phyloP scores from a whole-genome alignment of 768 basidiomycete species.

The Holtermanniella nyarrowii region DNA sequence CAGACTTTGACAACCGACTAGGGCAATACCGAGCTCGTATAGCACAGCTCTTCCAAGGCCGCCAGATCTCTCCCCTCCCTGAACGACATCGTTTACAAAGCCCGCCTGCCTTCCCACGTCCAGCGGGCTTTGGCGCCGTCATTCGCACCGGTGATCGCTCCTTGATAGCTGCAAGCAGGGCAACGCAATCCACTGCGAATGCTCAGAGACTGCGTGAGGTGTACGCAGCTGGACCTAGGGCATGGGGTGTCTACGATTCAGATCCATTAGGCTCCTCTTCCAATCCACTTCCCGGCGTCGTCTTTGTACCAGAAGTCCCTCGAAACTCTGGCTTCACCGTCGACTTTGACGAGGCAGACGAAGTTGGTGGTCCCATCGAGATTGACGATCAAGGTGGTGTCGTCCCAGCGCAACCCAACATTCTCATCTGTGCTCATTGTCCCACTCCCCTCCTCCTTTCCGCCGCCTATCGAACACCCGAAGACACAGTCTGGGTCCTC shows the following conservation, averaged over 20 bases:
- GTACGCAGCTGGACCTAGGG: not conserved
- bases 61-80: not conserved
- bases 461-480: slow-evolving; percentile 19
- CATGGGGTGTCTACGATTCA: not conserved
- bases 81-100: not conserved
- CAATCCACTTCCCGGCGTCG: not conserved
- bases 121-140: not conserved
- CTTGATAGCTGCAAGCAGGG: too few relatives aligned
- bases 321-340: slow-evolving; percentile 11
- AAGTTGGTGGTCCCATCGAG: slow-evolving; percentile 17
- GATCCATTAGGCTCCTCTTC: not conserved
- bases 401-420: slow-evolving; percentile 4
- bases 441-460: slow-evolving; percentile 21
- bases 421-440: slow-evolving; percentile 26
- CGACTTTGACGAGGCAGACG: slow-evolving; percentile 24
- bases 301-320: not conserved
- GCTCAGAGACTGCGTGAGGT: not conserved
- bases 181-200: too few relatives aligned
- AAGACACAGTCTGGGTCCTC: slow-evolving; percentile 27
- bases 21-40: not conserved
- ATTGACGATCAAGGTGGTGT: slow-evolving; percentile 30
- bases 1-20: not conserved
- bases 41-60: not conserved
- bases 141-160: not conserved
- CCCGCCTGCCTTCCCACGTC: not conserved